Base-by-base conservation (phyloP, 192 early-diverging fungal genomes). In the Podila verticillata region DNA sequence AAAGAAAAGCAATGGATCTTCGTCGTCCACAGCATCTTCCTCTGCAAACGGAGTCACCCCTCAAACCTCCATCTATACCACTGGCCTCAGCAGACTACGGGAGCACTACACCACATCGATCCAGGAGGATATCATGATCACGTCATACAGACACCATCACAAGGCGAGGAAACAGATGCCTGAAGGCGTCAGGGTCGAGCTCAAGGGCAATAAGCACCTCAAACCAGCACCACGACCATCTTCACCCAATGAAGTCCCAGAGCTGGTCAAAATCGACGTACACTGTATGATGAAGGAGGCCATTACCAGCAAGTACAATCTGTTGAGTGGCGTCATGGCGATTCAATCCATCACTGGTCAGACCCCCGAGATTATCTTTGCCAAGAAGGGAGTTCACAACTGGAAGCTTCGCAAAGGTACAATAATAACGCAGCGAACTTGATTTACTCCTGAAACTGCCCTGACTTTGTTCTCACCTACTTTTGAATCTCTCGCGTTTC, bases 271-370 rank as follows among this genome's bases (percentile, higher is more conserved):
- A 69, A 91, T 98, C 48, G 89, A 89, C 19, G 84, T 99, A 48
- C 92, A 95, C 79, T 93, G 96, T 54, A 96, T 95, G 89, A 88
- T 92, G 68, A 93, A 95, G 70, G 92, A 93, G 57, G 95, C 96
- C 9, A 87, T 96, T 44, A 73, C 88, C 24, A 97, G 94, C 89
- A 98, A 98, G 89, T 92, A 92, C 75, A 88, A 91, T 69, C 85
- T 99, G 30, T 85, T 99, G 54, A 91, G 92, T 58, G 97, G 95
- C 10, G 84, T 99, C 60, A 95, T 98, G 92, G 93, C 94, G 0
- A 86, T 99, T 47, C 95, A 97, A 81, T 83, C 89, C 48, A 93
- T 99, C 36, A 94, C 96, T 4, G 97, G 94, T 22, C 83, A 87
- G 36, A 87, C 91, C 24, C 93, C 93, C 12, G 91, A 93, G 65